Base-by-base conservation (phyloP, 306 rosid genomes). In the Vachellia collinsii region DNA sequence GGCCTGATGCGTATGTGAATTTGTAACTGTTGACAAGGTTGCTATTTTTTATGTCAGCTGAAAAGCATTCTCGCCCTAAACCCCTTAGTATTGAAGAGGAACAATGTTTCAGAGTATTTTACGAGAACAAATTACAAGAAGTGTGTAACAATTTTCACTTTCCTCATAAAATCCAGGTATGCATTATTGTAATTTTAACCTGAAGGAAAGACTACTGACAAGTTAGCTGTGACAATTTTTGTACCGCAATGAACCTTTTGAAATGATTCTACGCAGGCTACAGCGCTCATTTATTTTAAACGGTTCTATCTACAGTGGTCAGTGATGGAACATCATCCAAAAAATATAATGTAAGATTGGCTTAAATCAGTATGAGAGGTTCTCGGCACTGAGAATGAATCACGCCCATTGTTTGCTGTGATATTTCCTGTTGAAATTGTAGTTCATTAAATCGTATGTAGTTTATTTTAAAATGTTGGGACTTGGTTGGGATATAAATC, bases 121-220 rank as follows among this genome's bases (percentile, higher is more conserved):
- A 77, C 41, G 89, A 86, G 78, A 83, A 83, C 79, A 86, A 86
- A 82, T 80, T 86, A 53, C 89, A 86, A 83, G 89, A 86, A 86
- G 89, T 95, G 66, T 95, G 98, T 71, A 95, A 90, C 78, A 95
- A 93, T 82, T 87, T 87, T 47, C 88, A 83, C 62, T 87, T 95
- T 83, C 99, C 98, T 85, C 99, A 91, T 87, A 95, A 93, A 89
- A 90, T 95, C 79, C 98, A 95, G 97, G 98, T 88, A 82, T 71
- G 77, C 76, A 41, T 44, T 75, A 74, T 70, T 77, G 12, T 74
- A 48, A 77, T 70, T 72, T 11, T 74, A 48, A 76, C 46, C 62
- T 69, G 62, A 78, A 56, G 64, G 67, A 13, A 29, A 75, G 67
- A 74, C 53, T 34, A 8, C 59, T 59, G 25, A 66, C 48, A 63